Conservation (phyloP, 1,139 yeast genomes). For the Lodderomyces jiufengensis region DNA sequence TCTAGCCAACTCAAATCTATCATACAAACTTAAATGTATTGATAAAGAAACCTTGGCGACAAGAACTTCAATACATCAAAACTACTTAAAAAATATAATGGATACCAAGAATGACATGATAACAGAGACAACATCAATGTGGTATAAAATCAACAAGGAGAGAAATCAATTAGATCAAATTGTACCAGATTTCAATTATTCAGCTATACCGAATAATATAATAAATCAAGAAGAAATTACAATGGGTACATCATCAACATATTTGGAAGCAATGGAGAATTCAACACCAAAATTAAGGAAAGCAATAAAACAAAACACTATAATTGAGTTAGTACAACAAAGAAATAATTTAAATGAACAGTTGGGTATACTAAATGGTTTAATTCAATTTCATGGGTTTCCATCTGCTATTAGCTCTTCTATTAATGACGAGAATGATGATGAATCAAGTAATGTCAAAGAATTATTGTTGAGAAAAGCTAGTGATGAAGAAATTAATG, state of each 20-base stretch:
- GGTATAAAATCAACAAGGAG: constrained; percentile 93
- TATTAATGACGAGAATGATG: constrained; percentile 24
- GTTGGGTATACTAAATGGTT: constrained; percentile 54
- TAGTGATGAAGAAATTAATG: constrained; percentile 57
- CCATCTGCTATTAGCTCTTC: constrained; percentile 59
- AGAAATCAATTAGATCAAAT: constrained; percentile 79
- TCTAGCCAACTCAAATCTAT: constrained; percentile 64
- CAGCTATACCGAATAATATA: constrained; percentile 32
- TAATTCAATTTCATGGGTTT: constrained; percentile 57
- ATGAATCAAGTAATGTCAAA: constrained; percentile 27
- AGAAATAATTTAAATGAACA: constrained; percentile 54
- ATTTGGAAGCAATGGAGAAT: constrained; percentile 10
- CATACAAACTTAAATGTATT: constrained; percentile 72
- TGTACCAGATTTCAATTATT: constrained; percentile 42
- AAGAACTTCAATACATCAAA: constrained; percentile 81
- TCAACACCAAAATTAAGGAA: constrained; percentile 30
- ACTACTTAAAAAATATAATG: constrained; percentile 64
- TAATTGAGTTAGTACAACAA: constrained; percentile 49
- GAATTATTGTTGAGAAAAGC: constrained; percentile 48
- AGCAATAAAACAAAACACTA: constrained; percentile 33
- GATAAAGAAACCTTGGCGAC: constrained; percentile 78
- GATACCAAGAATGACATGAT: constrained; percentile 68
- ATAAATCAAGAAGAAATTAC: constrained; percentile 8
- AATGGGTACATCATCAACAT: constrained; percentile 7
- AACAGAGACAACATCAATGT: constrained; percentile 71